A percentile compares a stretch with the other conserved stretches of the same genome.
Conservation (phyloP, 2,329 filamentous ascomycete genomes). For the Sporothrix dimorphospora region DNA sequence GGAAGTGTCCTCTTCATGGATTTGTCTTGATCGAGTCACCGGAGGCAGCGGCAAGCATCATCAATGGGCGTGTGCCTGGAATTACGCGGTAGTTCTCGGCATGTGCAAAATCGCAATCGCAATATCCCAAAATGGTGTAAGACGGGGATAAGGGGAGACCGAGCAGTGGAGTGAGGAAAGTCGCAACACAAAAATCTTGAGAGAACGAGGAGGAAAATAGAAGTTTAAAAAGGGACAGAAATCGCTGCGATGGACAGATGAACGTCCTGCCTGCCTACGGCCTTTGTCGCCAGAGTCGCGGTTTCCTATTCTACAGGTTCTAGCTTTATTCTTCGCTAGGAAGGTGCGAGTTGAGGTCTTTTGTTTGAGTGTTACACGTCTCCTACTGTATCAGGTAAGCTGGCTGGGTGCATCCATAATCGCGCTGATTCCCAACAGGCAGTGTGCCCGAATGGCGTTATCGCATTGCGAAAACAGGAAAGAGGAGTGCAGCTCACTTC, state of each 20-base stretch:
- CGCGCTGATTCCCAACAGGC: constrained; percentile 7
- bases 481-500: not conserved
- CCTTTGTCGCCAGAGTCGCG: not conserved
- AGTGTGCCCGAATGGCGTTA: not conserved
- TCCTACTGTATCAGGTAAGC: constrained; percentile 18
- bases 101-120: constrained; percentile 22
- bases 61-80: constrained; percentile 28
- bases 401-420: not conserved
- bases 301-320: not conserved
- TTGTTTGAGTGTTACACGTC: not conserved
- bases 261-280: not conserved
- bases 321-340: constrained; percentile 7
- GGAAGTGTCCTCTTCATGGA: not conserved
- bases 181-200: not conserved
- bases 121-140: constrained; percentile 25
- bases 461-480: not conserved
- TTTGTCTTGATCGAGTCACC: constrained; percentile 13
- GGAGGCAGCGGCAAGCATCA: not conserved
- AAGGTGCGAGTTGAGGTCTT: constrained; percentile 3
- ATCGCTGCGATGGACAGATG: not conserved
- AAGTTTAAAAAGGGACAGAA: not conserved
- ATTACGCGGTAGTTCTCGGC: constrained; percentile 31
- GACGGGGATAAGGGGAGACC: constrained; percentile 15
- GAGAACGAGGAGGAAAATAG: not conserved
- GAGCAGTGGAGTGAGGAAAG: not conserved